Base-by-base conservation (phyloP, 2,329 filamentous ascomycete genomes). In the Pseudogymnoascus sp. region DNA sequence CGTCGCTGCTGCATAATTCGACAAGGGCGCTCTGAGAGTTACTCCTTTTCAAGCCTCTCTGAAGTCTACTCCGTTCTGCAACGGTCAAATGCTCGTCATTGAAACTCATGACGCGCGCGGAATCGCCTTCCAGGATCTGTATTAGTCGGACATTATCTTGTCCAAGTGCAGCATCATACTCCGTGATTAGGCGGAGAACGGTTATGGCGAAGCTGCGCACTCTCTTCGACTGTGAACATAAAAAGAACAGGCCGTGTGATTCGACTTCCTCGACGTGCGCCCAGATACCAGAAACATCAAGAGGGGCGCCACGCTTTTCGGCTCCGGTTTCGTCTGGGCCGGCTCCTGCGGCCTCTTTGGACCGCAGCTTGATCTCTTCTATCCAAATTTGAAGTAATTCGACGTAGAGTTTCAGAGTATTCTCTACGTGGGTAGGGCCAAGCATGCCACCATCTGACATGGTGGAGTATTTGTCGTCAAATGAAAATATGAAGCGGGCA, bases 381-480 rank as follows among this genome's bases (percentile, higher is more conserved):
- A 97, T 96, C 95, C 95, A 99, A 39, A 99, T 97, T 66, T 92
- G 87, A 11, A 99, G 80, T 4, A 99, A 78, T 74, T 99, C 92
- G 28, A 97, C 91, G 70, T 99, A 99, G 9, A 99, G 81, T 66
- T 89, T 88, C 19, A 99, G 76, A 0, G 94, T 99, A 67, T 88
- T 96, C 73, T 99, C 94, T 63, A 99, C 97, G 71, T 99, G 94
- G 4, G 88, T 90, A 35, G 91, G 87, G 0, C 93, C 94, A 23
- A 99, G 85, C 87, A 99, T 94, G 2, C 94, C 94, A 33, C 95
- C 94, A 71, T 99, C 94, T 8, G 92, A 96, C 87, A 97, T 97
- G 33, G 94, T 97, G 0, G 93, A 91, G 74, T 99, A 99, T 23
- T 92, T 87, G 67, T 96, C 92, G 73, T 99, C 95, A 73, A 97